Base-by-base conservation (phyloP, 116 monocot genomes). In the Zostera marina region DNA sequence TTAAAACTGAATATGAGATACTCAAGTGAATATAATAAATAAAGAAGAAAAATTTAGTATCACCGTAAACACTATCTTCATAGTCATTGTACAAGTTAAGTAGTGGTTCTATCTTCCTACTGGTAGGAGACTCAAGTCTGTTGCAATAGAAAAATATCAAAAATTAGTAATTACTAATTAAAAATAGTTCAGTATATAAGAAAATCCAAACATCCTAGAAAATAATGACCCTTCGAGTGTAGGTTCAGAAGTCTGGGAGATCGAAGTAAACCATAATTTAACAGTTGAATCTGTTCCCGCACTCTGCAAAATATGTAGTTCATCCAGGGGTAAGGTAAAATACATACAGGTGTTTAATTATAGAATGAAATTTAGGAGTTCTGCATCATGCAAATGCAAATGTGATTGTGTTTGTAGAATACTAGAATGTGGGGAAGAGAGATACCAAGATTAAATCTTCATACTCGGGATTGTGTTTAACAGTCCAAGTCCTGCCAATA, bases 31-130 rank as follows among this genome's bases (percentile, higher is more conserved):
- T 1, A 41, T 2, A 32, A 32, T 32, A 32, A 32, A 32, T 6
- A 13, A 23, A 19, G 1, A 17, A 70, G 51, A 43, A 16, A 43
- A 42, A 12, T 44, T 19, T 12, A 3, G n/a, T 7, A 53, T 52
- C 53, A 88, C 94, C 88, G 75, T 94, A 94, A 67, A 94, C 85
- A 67, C 88, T 94, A 62, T 94, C 88, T 69, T 94, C 94, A 43
- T 88, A 88, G 41, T 88, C 94, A 54, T 56, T 82, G 69, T 85
- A 94, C 1, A 88, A 81, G 62, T 75, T 79, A 23, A 94, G 77
- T 20, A 94, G 57, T 40, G 81, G 81, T 65, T 88, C 94, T 42
- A 60, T 54, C 42, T 61, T 55, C 51, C 73, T 53, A 47, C 32
- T 32, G 32, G 66, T 79, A 22, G 81, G 77, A 41, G 84, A 84